Evolutionary conservation across 768 basidiomycete species (phyloP).

Genomic region (Pholiota microspora): DNA sequence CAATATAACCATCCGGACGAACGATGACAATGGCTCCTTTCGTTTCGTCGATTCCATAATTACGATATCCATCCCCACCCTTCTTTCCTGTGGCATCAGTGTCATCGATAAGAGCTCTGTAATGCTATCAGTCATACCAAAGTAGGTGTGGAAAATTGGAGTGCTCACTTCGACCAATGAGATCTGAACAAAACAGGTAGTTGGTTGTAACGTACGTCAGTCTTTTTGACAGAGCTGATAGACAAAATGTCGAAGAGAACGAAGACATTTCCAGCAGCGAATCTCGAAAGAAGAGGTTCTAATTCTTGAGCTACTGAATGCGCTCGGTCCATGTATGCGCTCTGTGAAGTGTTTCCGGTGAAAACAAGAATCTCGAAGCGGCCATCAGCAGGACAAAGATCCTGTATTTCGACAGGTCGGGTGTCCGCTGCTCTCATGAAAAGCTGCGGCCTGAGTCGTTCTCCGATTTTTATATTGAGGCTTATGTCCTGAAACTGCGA

Average conservation of each 20-base stretch:
- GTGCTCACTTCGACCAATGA: slow-evolving; percentile 60
- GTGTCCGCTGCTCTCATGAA: slow-evolving; percentile 50
- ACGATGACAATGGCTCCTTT: slow-evolving; percentile 52
- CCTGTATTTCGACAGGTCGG: slow-evolving; percentile 51
- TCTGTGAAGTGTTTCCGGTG: slow-evolving; percentile 39
- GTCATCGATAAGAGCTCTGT: slow-evolving; percentile 63
- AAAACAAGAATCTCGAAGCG: slow-evolving; percentile 59
- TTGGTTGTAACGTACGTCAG: slow-evolving; percentile 39
- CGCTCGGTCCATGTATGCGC: slow-evolving; percentile 27
- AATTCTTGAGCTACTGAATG: slow-evolving; percentile 31
- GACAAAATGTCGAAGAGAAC: slow-evolving; percentile 43
- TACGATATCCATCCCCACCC: slow-evolving; percentile 55
- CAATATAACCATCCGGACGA: slow-evolving; percentile 68
- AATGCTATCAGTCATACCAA: background rate
- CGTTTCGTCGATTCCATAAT: slow-evolving; percentile 46
- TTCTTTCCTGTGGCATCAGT: slow-evolving; percentile 36
- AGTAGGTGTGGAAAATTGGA: background rate
- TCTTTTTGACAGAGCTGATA: slow-evolving; percentile 36
- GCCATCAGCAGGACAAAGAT: slow-evolving; percentile 47
- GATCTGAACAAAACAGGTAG: slow-evolving; percentile 44
- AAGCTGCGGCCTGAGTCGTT: slow-evolving; percentile 49
- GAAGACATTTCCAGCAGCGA: slow-evolving; percentile 26
- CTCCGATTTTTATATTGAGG: slow-evolving; percentile 41
- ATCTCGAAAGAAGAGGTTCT: slow-evolving; percentile 27
- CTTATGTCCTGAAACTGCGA: slow-evolving; percentile 36